Evolutionary conservation across 805 yeast species (phyloP).

Genomic region (Hanseniaspora clermontiae): DNA sequence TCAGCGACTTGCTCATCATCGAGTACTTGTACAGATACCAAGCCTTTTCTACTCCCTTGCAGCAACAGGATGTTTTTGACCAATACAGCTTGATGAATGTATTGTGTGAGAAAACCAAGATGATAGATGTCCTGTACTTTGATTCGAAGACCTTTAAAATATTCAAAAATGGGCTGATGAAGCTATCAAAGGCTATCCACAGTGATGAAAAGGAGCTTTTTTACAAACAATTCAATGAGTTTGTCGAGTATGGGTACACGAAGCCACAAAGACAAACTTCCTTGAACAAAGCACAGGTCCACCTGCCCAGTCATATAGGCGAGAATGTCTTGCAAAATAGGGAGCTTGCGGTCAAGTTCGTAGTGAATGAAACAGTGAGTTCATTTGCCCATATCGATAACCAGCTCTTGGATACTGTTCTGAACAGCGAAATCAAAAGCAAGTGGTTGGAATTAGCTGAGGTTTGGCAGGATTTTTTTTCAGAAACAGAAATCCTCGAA

Average conservation of each 20-base stretch:
- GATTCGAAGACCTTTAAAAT: background rate
- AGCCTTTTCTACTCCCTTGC: background rate
- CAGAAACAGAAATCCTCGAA: background rate
- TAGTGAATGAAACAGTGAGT: background rate
- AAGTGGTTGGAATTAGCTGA: background rate
- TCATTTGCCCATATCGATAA: background rate
- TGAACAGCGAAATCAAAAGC: background rate
- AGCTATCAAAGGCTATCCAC: background rate
- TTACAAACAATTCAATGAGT: background rate
- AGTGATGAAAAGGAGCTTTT: background rate
- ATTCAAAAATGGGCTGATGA: slow-evolving; percentile 1
- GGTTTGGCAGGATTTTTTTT: background rate
- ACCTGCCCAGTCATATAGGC: background rate
- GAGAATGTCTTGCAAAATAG: background rate
- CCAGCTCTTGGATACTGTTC: background rate
- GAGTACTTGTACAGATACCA: slow-evolving; percentile 4
- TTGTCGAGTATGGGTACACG: background rate
- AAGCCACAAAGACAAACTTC: background rate
- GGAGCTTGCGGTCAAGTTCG: background rate
- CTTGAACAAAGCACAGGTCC: background rate
- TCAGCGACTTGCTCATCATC: background rate
- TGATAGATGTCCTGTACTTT: slow-evolving; percentile 7
- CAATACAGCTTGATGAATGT: background rate
- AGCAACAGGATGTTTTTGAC: background rate
- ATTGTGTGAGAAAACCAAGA: background rate